Base-by-base conservation (phyloP, 1,284 basidiomycete species). In the Ceratorhiza oryzae-sativae region DNA sequence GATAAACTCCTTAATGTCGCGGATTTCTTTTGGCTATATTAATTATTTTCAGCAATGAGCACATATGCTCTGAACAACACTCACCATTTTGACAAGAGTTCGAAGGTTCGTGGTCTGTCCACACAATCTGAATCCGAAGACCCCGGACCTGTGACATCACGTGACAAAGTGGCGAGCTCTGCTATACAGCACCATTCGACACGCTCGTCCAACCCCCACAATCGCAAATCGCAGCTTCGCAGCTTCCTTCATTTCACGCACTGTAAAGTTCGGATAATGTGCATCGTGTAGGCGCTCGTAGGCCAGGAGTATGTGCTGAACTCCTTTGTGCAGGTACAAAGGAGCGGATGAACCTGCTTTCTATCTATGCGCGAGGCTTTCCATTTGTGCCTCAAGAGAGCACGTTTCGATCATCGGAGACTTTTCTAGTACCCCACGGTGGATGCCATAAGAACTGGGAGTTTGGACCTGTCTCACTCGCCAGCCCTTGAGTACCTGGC, bases 1-100 rank as follows among this genome's bases (percentile, higher is more conserved):
- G 83, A 99, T 93, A 87, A 99, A 98, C 82, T 94, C 87, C 88
- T 99, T 99, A 87, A 99, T 98, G 84, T 99, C 97, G 79, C 88
- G 88, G 84, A 99, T 90, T 89, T 98, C 94, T 86, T 97, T 94
- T 76, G 97, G 96, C 97, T 98, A 80, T 13, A 3, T 20, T 8
- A 42, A 3, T 42, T 9, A 15, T 2, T 2, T 1, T 53, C 12
- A 53, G 32, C 48, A n/a, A n/a, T n/a, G 3, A 18, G 2, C 9
- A 3, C 46, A 9, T 42, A 20, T 20, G 2, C 51, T 4, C 1
- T 34, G 30, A 18, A 41, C n/a, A 20, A n/a, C 20, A 42, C 63
- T 67, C 63, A 67, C 63, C 63, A 67, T 67, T 67, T 67, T 67
- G 63, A 49, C 41, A 45, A 27, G 9, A 13, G 39, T 27, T 34